A percentile compares a stretch with the other conserved stretches of the same genome.
Conservation (phyloP, 208 protist genomes). For the Leishmania mexicana region DNA sequence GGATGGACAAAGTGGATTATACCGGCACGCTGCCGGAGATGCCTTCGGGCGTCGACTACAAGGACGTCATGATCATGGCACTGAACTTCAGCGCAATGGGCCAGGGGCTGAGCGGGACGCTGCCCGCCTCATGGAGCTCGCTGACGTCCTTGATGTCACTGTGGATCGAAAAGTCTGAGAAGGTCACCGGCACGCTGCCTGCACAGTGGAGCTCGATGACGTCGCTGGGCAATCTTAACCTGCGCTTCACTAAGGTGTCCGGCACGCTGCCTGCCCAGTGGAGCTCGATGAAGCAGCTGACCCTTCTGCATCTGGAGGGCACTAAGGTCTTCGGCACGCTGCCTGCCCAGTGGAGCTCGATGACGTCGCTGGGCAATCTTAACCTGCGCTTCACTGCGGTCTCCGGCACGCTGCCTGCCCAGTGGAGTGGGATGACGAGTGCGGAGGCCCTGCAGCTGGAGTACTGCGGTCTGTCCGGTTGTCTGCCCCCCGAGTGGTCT, state of each 20-base stretch:
- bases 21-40: slow-evolving; percentile 9
- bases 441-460: no score
- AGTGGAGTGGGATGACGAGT: neutral
- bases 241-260: no score
- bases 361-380: neutral
- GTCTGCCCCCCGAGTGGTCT: no score
- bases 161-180: no score
- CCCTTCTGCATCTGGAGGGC: neutral
- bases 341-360: neutral
- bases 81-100: neutral
- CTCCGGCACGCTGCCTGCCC: neutral
- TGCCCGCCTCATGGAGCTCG: neutral
- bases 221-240: no score
- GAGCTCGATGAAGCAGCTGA: neutral
- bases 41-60: slow-evolving; percentile 11
- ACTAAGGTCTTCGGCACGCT: neutral
- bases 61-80: neutral
- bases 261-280: slow-evolving; percentile 6
- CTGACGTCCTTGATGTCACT: neutral
- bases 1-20: neutral
- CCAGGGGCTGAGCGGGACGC: neutral
- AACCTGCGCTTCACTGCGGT: neutral
- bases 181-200: neutral
- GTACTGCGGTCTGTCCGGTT: no score
- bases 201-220: neutral